Percentiles rank a stretch among this genome's conserved stretches.
Evolutionary conservation across 2,329 filamentous ascomycete species (phyloP).

Genomic region (Pseudogymnoascus sp.): DNA sequence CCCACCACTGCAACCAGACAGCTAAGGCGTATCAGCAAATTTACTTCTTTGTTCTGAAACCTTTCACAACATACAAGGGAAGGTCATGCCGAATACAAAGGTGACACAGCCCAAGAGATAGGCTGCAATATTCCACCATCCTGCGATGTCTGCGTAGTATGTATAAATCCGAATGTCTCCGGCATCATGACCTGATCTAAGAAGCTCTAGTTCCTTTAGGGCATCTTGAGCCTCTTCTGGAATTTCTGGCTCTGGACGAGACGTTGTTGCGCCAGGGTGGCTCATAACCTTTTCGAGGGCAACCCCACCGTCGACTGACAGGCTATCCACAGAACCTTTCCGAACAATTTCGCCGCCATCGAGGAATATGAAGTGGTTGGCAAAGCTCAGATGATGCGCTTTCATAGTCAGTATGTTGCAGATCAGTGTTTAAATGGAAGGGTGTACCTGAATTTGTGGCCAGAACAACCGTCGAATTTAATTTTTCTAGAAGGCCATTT

Average conservation of each 20-base stretch:
- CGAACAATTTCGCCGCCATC: not conserved
- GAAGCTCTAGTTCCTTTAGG: not conserved
- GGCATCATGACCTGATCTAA: slow-evolving; percentile 3
- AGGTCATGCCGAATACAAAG: slow-evolving; percentile 20
- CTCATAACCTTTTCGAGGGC: not conserved
- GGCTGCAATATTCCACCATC: slow-evolving; percentile 12
- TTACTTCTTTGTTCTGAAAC: not conserved
- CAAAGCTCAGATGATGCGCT: slow-evolving; percentile 13
- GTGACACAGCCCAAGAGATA: slow-evolving; percentile 18
- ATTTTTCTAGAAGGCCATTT: slow-evolving; percentile 13
- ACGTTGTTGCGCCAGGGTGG: not conserved
- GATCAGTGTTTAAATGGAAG: not conserved
- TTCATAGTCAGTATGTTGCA: not conserved
- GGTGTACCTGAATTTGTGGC: slow-evolving; percentile 22
- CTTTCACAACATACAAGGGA: slow-evolving; percentile 15
- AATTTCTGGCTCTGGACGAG: not conserved
- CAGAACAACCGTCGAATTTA: slow-evolving; percentile 28
- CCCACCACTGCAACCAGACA: slow-evolving; percentile 28
- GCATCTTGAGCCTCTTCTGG: not conserved
- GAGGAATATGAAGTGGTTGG: slow-evolving; percentile 12
- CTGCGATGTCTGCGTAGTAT: slow-evolving; percentile 17
- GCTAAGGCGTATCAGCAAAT: slow-evolving; percentile 11
- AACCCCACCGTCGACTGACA: not conserved
- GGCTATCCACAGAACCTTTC: not conserved
- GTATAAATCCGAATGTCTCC: slow-evolving; percentile 15